A percentile compares a stretch with the other conserved stretches of the same genome.
Evolutionary conservation across 1,284 basidiomycete genomes (phyloP).

Genomic region (Wallemia hederae): DNA sequence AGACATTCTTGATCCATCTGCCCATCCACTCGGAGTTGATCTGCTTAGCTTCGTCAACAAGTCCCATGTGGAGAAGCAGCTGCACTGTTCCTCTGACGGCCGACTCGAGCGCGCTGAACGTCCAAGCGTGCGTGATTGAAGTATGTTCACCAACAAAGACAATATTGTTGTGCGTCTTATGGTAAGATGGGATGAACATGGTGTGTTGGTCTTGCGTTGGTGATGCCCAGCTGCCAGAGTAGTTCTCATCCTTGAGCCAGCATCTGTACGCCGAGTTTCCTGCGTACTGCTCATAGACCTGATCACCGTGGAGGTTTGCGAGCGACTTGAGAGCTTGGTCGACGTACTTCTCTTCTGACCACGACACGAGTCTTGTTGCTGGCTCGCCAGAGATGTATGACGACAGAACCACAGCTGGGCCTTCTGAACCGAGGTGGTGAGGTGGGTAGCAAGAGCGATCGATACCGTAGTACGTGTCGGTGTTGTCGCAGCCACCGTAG

Average conservation of each 20-base stretch:
- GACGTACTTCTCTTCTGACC: slow-evolving; percentile 7
- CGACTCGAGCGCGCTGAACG: slow-evolving; percentile 8
- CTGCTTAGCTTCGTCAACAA: slow-evolving; percentile 11
- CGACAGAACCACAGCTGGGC: slow-evolving; percentile 7
- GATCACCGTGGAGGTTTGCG: slow-evolving; percentile 9
- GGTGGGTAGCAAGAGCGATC: slow-evolving; percentile 9
- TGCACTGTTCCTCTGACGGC: slow-evolving; percentile 9
- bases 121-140: slow-evolving; percentile 10
- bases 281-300: slow-evolving; percentile 9
- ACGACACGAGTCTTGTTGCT: not conserved
- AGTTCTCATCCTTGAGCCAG: slow-evolving; percentile 8
- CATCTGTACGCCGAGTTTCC: slow-evolving; percentile 8
- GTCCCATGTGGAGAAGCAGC: slow-evolving; percentile 9
- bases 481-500: slow-evolving; percentile 9
- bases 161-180: slow-evolving; percentile 9
- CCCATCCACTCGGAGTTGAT: slow-evolving; percentile 4
- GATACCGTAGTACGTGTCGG: slow-evolving; percentile 7
- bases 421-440: slow-evolving; percentile 9
- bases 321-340: slow-evolving; percentile 8
- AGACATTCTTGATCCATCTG: not conserved
- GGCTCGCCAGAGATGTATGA: slow-evolving; percentile 5
- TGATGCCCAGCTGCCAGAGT: slow-evolving; percentile 8
- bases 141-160: slow-evolving; percentile 11
- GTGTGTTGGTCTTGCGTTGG: slow-evolving; percentile 9
- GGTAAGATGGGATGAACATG: slow-evolving; percentile 9